Evolutionary conservation across 495 filamentous ascomycete species (phyloP).

Genomic region (Aeminium ludgeri): DNA sequence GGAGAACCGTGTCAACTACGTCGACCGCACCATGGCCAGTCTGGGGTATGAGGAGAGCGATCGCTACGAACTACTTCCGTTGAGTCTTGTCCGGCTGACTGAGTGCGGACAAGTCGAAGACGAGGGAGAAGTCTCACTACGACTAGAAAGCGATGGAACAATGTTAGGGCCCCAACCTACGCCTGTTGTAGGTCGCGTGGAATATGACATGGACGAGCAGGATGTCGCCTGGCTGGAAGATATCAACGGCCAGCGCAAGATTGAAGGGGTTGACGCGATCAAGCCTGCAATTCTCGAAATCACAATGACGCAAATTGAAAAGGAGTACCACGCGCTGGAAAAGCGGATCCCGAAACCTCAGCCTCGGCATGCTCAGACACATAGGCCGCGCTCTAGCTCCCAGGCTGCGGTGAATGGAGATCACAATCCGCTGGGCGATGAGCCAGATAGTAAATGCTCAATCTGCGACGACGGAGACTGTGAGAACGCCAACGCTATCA

Average conservation of each 20-base stretch:
- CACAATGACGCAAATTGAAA: constrained; percentile 95
- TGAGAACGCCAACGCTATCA: constrained; percentile 98
- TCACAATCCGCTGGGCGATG: constrained; percentile 61
- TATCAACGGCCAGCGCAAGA: constrained; percentile 59
- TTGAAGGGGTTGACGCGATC: constrained; percentile 57
- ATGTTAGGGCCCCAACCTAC: constrained; percentile 27
- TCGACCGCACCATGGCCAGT: constrained; percentile 83
- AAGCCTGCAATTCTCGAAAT: constrained; percentile 90
- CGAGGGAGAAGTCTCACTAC: constrained; percentile 51
- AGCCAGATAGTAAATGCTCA: constrained; percentile 92
- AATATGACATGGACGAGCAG: constrained; percentile 99
- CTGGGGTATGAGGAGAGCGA: constrained; percentile 93
- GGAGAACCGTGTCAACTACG: constrained; percentile 45
- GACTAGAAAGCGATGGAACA: constrained; percentile 44
- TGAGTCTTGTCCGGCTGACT: constrained; percentile 57
- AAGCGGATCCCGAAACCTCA: constrained; percentile 89
- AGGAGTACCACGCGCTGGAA: constrained; percentile 93
- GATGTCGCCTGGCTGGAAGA: constrained; percentile 89
- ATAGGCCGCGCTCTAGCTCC: constrained; percentile 76
- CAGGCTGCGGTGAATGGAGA: constrained; percentile 86
- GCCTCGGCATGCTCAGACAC: constrained; percentile 85
- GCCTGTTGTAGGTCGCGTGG: constrained; percentile 53
- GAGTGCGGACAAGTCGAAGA: constrained; percentile 62
- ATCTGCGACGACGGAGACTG: constrained; percentile 98
- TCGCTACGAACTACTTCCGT: constrained; percentile 60